These are phyloP conservation scores for Tulasnella sp. DNA, from an alignment of 768 basidiomycete genomes.

Conservation along the genomic window DNA sequence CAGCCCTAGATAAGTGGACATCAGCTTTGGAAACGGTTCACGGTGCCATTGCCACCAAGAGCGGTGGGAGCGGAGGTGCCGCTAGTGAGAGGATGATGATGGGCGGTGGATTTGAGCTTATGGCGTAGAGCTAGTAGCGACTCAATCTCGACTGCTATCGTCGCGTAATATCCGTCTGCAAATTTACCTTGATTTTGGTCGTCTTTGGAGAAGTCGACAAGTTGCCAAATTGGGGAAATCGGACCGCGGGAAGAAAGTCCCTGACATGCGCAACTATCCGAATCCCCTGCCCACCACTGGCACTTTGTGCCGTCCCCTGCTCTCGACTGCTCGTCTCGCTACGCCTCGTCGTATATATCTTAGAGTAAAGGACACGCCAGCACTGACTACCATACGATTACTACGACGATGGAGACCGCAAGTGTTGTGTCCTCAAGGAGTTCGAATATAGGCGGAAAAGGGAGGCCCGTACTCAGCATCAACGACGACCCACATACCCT, in stretches of 20 bases:
- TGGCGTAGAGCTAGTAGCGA: background rate
- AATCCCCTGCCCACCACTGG: background rate
- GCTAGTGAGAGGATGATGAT: constrained; percentile 9
- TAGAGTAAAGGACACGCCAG: background rate
- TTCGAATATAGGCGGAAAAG: background rate
- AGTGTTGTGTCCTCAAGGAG: constrained; percentile 2
- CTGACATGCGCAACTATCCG: background rate
- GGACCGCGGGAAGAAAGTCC: background rate
- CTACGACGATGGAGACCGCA: constrained; percentile 1
- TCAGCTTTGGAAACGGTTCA: constrained; percentile 70
- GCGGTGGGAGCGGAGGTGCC: constrained; percentile 9
- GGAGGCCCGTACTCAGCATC: background rate
- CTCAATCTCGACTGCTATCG: background rate
- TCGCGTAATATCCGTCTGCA: background rate
- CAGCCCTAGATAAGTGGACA: constrained; percentile 72
- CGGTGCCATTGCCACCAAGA: constrained; percentile 58
- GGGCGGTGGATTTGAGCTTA: constrained; percentile 6
- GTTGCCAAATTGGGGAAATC: background rate
- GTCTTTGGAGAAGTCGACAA: background rate
- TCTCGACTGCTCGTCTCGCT: background rate
- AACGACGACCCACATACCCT: constrained; percentile 6
- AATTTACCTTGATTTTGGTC: background rate
- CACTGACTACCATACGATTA: background rate
- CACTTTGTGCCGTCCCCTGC: background rate
- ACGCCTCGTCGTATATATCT: background rate